Evolutionary conservation across 805 yeast genomes (phyloP), one percentile per base, ranked within the genome.

Genomic region (Starmerella apis): DNA sequence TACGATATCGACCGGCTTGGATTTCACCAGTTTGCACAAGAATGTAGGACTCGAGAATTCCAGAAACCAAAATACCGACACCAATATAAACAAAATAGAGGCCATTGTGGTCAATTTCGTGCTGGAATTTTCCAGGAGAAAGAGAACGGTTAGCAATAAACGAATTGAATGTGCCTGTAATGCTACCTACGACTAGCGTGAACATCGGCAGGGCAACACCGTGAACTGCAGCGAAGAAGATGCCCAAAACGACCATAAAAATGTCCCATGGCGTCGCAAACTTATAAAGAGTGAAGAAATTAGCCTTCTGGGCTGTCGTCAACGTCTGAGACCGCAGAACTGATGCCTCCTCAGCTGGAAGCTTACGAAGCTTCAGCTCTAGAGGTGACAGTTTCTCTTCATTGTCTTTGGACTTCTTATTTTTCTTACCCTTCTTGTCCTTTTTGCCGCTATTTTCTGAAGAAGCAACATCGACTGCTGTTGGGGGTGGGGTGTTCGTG

Each of bases 131-230:
- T 5, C 50, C 59, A 6, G 59, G 56, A 14, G 53, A 51, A 11
- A 62, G 50, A 28, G 55, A 48, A 11, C 3, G n/a, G 25, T 53
- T 50, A 36, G 61, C 62, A 50, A 62, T 57, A 45, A 61, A 70
- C 45, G 54, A 47, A 41, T 65, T 60, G 58, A 71, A 68, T 19
- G 63, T 63, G 36, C 64, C 64, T 11, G 74, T 64, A 48, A 70
- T 55, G 37, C 61, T 58, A 24, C 74, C 74, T 25, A 70, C 67
- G 7, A 71, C 68, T 42, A 69, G 53, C 18, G 70, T 66, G 60
- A 68, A 69, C 56, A 69, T 59, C 2, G 73, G 73, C 47, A 70
- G 48, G 19, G 68, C 68, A 22, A 68, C 70, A 16, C 73, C 73
- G 14, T 66, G 65, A 3, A 66, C 65, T 10, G 66, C 57, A 1